Evolutionary conservation across 106 monocot species (phyloP), one percentile per base, ranked within the genome.

Genomic region (Dendrobium catenatum): DNA sequence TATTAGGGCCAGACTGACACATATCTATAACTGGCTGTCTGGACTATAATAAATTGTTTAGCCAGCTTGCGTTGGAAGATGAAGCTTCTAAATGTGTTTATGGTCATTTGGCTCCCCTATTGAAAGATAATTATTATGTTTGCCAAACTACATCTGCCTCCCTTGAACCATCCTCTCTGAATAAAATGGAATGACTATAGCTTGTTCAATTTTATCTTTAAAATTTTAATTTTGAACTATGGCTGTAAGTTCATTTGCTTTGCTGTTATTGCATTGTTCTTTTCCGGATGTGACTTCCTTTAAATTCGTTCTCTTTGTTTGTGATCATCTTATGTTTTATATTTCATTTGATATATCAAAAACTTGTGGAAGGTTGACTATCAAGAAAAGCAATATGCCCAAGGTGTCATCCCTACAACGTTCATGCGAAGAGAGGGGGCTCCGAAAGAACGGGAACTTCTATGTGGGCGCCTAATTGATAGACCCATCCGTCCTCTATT

Each of bases 371-470:
- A 98, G 98, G 98, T 98, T 82, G 94, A 98, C 78, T 98, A 98
- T 80, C 95, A 95, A 88, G 98, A 98, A 85, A 98, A 98, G 22
- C 89, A 88, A 87, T 95, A 78, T 89, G 98, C 95, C 48, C 92
- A 91, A 81, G 95, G 98, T 68, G 80, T 91, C 22, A 98, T 97
- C 84, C 97, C 98, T 4, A 91, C 95, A 6, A 95, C 98, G 16
- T 98, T 90, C 83, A 98, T 93, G 93, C 79, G 98, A 80, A 91
- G 95, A 80, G 98, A 98, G 70, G 98, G 98, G 70, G 94, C 98
- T 77, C 98, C 95, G 5, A 95, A 91, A 85, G 98, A 98, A 81
- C 85, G 95, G 4, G 98, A 98, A 72, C 94, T 98, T 84, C 81
- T 98, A 74, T 98, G 98, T 83, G 94, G 98, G 10, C 94, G 98